Base-by-base conservation (phyloP, 1,284 basidiomycete species). In the Trametes sp. region DNA sequence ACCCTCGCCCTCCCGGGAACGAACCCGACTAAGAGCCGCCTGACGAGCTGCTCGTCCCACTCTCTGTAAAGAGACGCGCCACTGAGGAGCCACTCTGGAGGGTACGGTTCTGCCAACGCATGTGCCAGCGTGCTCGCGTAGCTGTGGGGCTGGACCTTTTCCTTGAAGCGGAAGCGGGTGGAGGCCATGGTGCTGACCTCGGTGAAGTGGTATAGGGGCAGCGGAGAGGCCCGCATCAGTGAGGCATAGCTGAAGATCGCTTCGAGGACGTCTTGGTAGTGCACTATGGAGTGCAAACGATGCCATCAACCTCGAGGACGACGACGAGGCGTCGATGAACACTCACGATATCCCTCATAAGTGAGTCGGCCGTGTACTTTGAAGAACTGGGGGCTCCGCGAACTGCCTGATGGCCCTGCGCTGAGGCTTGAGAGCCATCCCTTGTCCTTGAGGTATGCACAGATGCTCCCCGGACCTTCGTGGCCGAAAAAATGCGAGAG, bases 401-500 rank as follows among this genome's bases (percentile, higher is more conserved):
- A 82, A 23, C 74, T 75, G 41, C 81, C 78, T 1, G 77, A 78
- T 1, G 77, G 73, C 9, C 84, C 84, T 6, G 86, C 83, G 48
- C 80, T 79, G 48, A 91, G 78, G 29, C 77, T 76, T 62, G 88
- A 84, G 59, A 84, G 82, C 87, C 88, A 90, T 10, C 88, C 88
- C 65, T 83, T 79, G 65, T 81, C 78, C 77, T 90, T 90, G 62
- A 92, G 78, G 71, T 84, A 85, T 0, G 85, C 84, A 51, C 86
- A 79, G 53, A 89, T 76, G 13, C 86, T 88, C 1, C 89, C 89
- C 26, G 81, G 79, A 4, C 89, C 88, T 73, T 92, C 89, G 73
- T 92, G 89, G 0, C 88, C 89, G 51, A 90, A 73, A 69, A 89
- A 84, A 73, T 90, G 88, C 8, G 82, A 80, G n/a, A 90, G 69